These are phyloP conservation scores for Apiotrichum gamsii DNA, from an alignment of 1,284 basidiomycete species.

Conservation along the genomic window DNA sequence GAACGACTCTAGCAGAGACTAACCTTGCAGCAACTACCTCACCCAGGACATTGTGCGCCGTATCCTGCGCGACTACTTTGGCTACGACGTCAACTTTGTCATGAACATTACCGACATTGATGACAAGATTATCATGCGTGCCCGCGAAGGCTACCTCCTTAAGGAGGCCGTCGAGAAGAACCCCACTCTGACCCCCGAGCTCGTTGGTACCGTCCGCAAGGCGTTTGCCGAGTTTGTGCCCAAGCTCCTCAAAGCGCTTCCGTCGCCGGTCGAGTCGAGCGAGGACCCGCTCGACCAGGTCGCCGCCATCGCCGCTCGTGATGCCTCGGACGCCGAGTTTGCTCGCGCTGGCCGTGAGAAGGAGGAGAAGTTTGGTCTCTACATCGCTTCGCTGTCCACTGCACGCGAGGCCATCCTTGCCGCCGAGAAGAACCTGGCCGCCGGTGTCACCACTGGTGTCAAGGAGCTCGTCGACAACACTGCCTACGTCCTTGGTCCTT, in stretches of 20 bases:
- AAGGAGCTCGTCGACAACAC: conserved; percentile 63
- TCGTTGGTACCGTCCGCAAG: conserved; percentile 33
- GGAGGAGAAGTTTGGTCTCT: conserved; percentile 88
- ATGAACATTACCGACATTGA: conserved; percentile 99
- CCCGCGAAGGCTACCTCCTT: conserved; percentile 77
- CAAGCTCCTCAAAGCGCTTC: conserved; percentile 55
- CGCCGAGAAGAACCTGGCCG: conserved; percentile 37
- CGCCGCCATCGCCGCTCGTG: conserved; percentile 49
- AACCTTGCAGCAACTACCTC: conserved; percentile 76
- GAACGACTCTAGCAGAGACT: not conserved
- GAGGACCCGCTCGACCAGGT: conserved; percentile 55
- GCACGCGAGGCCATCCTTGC: conserved; percentile 28
- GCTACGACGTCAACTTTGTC: conserved; percentile 95
- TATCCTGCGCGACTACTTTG: conserved; percentile 92
- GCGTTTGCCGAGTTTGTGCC: conserved; percentile 55
- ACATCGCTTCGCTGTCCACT: conserved; percentile 67
- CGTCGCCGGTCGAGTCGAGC: conserved; percentile 57
- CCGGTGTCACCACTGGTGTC: conserved; percentile 52
- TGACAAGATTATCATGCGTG: conserved; percentile 95
- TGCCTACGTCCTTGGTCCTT: conserved; percentile 65
- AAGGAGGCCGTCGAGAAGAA: conserved; percentile 33
- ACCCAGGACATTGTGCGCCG: conserved; percentile 93
- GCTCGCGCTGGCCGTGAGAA: conserved; percentile 62
- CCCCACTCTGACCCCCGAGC: conserved; percentile 32
- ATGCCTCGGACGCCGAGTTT: conserved; percentile 53